Evolutionary conservation across 768 basidiomycete genomes (phyloP).

Genomic region (Obba rivulosa): DNA sequence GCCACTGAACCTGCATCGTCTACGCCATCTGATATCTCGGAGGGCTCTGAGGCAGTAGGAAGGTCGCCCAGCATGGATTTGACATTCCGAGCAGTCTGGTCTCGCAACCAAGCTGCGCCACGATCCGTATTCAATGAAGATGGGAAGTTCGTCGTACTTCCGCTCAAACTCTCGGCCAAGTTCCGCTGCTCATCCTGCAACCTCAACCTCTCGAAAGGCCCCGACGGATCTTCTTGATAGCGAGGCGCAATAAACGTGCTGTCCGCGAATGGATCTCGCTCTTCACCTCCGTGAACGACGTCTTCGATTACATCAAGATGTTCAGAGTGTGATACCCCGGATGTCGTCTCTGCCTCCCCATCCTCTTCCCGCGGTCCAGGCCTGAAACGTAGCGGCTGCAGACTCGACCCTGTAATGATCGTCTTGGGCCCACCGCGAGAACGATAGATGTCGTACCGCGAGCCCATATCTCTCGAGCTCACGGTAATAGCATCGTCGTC

Average conservation of each 20-base stretch:
- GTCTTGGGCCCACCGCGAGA: conserved; percentile 21
- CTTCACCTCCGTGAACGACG: background rate
- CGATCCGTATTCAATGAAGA: conserved; percentile 52
- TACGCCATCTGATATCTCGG: conserved; percentile 37
- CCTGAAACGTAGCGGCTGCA: conserved; percentile 13
- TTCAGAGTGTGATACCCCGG: conserved; percentile 13
- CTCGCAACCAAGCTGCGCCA: conserved; percentile 76
- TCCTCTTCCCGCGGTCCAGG: conserved; percentile 6
- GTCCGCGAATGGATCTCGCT: background rate
- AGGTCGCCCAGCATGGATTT: conserved; percentile 52
- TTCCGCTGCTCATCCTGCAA: conserved; percentile 34
- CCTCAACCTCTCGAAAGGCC: conserved; percentile 49
- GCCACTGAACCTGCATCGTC: conserved; percentile 36
- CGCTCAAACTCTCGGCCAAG: no score
- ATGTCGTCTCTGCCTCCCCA: conserved; percentile 18
- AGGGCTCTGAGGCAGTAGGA: conserved; percentile 55
- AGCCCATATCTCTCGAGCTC: conserved; percentile 58
- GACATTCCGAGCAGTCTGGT: conserved; percentile 71
- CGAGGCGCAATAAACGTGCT: background rate
- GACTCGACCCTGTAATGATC: conserved; percentile 19
- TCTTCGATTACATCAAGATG: background rate
- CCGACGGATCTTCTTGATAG: conserved; percentile 10
- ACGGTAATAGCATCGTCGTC: conserved; percentile 77
- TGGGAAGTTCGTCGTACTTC: no score
- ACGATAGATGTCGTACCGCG: conserved; percentile 20